Evolutionary conservation across 192 early-diverging fungal genomes (phyloP), one percentile per base, ranked within the genome.

Genomic region (Funneliformis geosporum): DNA sequence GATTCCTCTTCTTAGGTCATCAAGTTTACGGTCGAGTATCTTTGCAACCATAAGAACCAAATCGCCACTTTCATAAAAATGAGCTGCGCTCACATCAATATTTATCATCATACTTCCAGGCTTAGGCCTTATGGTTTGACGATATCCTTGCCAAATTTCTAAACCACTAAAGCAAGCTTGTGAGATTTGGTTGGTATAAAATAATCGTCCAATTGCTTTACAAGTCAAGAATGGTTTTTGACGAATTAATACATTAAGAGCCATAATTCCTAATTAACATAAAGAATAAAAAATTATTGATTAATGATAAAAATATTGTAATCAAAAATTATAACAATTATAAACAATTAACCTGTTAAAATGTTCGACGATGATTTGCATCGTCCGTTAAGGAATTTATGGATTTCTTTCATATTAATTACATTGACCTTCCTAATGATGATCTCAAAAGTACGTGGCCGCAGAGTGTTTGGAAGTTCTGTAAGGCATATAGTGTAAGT

Each of bases 101-200:
- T 94, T 94, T 23, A 94, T 88, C 84, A 90, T 88, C 81, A 93
- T 89, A n/a, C 75, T 83, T 0, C 81, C 85, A 88, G 69, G 2
- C 46, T 8, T 61, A 43, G 64, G 95, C 5, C 93, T 87, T 44
- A 96, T 89, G 39, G 93, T 94, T 74, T 97, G 95, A 77, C 94
- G 96, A 81, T 94, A 96, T 21, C 97, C 97, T 80, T 92, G 92
- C 95, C 96, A 97, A 10, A 95, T 89, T 86, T 97, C 94, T 23
- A 92, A 87, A 21, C 95, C 96, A 62, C 94, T 92, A 8, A 81
- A 84, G 0, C 89, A 86, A 42, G 77, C 71, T 50, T 65, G 65
- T 1, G 83, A 80, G 73, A 85, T 87, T n/a, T 89, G 85, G 21
- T 92, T 89, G 1, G 94, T 97, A 80, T 93, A 98, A 87, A 99